phyloP scores from a whole-genome alignment of 208 protist genomes.

The Wallacemonas collosoma region DNA sequence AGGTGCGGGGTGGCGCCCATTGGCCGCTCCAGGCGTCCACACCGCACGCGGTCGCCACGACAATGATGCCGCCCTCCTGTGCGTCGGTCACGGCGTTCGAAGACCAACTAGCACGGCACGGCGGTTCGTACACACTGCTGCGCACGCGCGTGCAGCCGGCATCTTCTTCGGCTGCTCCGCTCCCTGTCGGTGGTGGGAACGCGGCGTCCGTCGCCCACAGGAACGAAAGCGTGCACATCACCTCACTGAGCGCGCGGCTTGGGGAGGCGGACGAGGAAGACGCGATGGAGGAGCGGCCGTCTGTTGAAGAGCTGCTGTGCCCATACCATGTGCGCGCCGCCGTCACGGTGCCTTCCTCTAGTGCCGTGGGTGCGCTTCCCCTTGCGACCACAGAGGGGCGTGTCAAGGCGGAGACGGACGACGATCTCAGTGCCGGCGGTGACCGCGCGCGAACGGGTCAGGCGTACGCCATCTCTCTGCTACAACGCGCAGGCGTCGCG shows the following conservation, averaged over 20 bases:
- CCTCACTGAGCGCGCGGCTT: not conserved
- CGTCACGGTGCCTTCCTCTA: no score
- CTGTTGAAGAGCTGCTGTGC: not conserved
- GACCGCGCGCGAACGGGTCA: not conserved
- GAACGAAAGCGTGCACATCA: not conserved
- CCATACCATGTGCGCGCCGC: not conserved
- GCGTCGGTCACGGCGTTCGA: not conserved
- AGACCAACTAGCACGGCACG: not conserved
- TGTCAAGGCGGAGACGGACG: no score
- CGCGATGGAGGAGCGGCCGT: not conserved
- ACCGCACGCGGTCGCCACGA: no score
- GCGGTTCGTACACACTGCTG: not conserved
- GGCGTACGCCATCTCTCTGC: slow-evolving; percentile 1
- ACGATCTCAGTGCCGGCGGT: no score
- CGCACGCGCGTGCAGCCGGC: not conserved
- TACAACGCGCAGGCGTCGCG: slow-evolving; percentile 8
- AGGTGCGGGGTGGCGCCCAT: not conserved
- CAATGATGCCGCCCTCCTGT: not conserved
- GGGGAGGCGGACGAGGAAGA: not conserved
- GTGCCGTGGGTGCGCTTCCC: no score
- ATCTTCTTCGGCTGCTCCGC: no score
- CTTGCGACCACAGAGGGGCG: no score
- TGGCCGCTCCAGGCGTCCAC: not conserved
- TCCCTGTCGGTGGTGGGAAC: no score
- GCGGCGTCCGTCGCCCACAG: no score